phyloP scores from a whole-genome alignment of 2,329 filamentous ascomycete species.

The Blastomyces gilchristii region DNA sequence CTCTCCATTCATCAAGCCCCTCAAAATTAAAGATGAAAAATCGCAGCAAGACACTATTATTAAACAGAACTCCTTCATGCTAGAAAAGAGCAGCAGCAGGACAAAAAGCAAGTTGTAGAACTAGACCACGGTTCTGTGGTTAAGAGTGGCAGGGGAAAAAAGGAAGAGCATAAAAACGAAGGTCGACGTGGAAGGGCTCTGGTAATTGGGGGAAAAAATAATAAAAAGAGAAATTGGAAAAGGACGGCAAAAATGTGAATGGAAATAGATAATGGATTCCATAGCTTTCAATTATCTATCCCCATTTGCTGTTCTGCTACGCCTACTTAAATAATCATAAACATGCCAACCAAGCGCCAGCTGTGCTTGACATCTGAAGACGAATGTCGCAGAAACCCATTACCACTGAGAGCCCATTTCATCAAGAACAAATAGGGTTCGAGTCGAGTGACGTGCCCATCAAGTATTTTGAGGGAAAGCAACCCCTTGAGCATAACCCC shows the following conservation, averaged over 20 bases:
- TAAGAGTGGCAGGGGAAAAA: neutral
- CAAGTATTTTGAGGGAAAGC: constrained; percentile 23
- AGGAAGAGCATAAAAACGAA: neutral
- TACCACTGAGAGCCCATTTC: neutral
- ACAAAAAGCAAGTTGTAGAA: neutral
- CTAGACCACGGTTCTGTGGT: neutral
- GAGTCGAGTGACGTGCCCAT: constrained; percentile 2
- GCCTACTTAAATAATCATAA: neutral
- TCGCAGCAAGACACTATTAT: neutral
- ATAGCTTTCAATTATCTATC: constrained; percentile 4
- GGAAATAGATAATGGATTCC: neutral
- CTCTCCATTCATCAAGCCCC: neutral
- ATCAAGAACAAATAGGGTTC: neutral
- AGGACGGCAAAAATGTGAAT: neutral
- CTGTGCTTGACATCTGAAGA: neutral
- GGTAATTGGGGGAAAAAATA: no score
- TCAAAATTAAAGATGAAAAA: neutral
- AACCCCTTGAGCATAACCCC: constrained; percentile 27
- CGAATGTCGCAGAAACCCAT: neutral
- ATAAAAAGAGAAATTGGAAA: neutral
- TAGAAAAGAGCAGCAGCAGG: neutral
- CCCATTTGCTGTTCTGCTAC: neutral
- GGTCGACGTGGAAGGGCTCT: neutral
- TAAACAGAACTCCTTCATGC: neutral
- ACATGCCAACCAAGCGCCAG: neutral